Evolutionary conservation across 148 eudicot genomes (phyloP).

Genomic region (Silene latifolia): DNA sequence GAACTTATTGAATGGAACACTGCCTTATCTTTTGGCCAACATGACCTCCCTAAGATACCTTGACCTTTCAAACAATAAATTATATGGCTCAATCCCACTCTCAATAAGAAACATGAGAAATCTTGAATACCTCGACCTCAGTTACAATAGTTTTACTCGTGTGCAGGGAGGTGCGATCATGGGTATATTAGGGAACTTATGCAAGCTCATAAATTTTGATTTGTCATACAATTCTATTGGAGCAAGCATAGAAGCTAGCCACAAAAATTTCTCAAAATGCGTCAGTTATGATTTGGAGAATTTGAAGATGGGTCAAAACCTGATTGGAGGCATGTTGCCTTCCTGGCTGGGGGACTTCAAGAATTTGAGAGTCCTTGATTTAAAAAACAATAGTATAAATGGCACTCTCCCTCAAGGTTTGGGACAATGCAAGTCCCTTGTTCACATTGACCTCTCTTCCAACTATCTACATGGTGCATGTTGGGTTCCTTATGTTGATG

Average conservation of each 20-base stretch:
- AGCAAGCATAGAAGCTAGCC: constrained; percentile 3
- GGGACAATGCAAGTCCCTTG: not conserved
- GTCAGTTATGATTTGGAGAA: constrained; percentile 5
- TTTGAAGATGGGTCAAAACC: constrained; percentile 4
- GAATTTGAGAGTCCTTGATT: constrained; percentile 3
- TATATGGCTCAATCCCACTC: constrained; percentile 18
- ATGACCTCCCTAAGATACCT: constrained; percentile 21
- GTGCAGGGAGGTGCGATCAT: constrained; percentile 25
- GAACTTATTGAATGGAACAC: not conserved
- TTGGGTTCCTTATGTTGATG: too few species aligned
- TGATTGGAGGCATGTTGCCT: not conserved
- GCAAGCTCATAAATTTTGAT: constrained; percentile 15
- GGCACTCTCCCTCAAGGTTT: not conserved
- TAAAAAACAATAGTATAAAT: not conserved
- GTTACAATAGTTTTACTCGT: constrained; percentile 4
- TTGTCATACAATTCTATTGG: not conserved
- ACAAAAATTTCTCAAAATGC: constrained; percentile 14
- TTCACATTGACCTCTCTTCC: not conserved
- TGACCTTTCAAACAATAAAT: constrained; percentile 21
- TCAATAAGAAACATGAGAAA: not conserved
- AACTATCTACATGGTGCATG: too few species aligned
- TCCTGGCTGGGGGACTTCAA: constrained; percentile 18
- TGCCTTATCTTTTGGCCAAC: constrained; percentile 3
- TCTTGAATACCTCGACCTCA: constrained; percentile 5
- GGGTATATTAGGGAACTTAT: constrained; percentile 26